These are phyloP conservation scores for Meripilus lineatus DNA, from an alignment of 1,284 basidiomycete genomes.

Conservation along the genomic window DNA sequence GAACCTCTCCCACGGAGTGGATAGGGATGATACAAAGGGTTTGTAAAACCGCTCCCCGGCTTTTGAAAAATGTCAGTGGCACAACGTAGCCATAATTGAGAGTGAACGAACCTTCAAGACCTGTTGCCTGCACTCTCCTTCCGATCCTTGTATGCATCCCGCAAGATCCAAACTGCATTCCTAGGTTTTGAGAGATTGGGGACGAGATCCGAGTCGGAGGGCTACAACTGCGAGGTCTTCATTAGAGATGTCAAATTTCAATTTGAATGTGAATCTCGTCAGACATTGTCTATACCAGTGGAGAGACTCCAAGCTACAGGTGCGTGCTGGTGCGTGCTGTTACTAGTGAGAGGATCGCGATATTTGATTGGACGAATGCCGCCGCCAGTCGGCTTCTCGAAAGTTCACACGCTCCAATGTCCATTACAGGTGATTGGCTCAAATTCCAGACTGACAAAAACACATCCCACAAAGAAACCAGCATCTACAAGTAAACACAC, in stretches of 20 bases:
- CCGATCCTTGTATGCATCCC: slow-evolving; percentile 41
- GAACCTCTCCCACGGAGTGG: slow-evolving; percentile 24
- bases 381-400: no score
- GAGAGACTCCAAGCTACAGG: no score
- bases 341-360: no score
- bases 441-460: no score
- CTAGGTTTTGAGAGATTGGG: slow-evolving; percentile 96
- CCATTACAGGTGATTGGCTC: no score
- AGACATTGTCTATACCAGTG: no score
- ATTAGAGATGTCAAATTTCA: slow-evolving; percentile 18
- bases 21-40: slow-evolving; percentile 79
- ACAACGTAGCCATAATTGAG: neutral
- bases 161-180: slow-evolving; percentile 92
- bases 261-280: slow-evolving; percentile 23
- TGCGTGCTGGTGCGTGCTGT: no score
- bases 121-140: slow-evolving; percentile 36
- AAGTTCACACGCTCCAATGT: no score
- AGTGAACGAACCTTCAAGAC: slow-evolving; percentile 57
- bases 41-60: slow-evolving; percentile 91
- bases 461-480: no score
- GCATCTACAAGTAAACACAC: no score
- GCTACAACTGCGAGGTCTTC: slow-evolving; percentile 19
- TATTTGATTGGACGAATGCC: no score
- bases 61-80: slow-evolving; percentile 24
- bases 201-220: slow-evolving; percentile 77